These are phyloP conservation scores for Calonectria hongkongensis DNA, from an alignment of 2,329 filamentous ascomycete genomes.

Conservation along the genomic window DNA sequence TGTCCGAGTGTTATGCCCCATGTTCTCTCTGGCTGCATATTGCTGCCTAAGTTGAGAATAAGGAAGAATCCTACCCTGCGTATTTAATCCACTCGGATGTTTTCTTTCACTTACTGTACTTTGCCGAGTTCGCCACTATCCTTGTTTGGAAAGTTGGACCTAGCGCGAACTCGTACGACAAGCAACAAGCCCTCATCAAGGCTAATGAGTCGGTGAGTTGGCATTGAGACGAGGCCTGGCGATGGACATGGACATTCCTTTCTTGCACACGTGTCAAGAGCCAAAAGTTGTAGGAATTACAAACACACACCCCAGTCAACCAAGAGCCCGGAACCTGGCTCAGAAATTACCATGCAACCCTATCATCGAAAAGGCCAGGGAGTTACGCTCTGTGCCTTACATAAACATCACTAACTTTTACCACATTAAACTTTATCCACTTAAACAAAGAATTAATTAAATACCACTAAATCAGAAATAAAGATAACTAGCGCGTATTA, in stretches of 20 bases:
- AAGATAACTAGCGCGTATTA: slow-evolving; percentile 3
- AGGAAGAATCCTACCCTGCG: slow-evolving; percentile 1
- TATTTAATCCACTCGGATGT: slow-evolving; percentile 2
- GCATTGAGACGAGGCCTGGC: too few relatives aligned
- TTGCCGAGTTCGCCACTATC: slow-evolving; percentile 5
- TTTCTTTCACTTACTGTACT: not conserved
- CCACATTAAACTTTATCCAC: not conserved
- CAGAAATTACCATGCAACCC: not conserved
- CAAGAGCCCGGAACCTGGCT: not conserved
- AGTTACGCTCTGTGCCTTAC: not conserved
- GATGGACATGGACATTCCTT: too few relatives aligned
- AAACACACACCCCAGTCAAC: not conserved
- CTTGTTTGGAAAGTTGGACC: not conserved
- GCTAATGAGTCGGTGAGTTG: too few relatives aligned
- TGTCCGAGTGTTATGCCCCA: not conserved
- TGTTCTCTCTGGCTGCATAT: not conserved
- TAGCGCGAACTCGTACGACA: not conserved
- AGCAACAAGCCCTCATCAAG: not conserved
- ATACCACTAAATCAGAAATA: not conserved
- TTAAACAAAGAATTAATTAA: not conserved
- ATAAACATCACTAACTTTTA: not conserved
- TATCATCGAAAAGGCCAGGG: not conserved
- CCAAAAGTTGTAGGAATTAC: not conserved
- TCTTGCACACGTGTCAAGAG: not conserved
- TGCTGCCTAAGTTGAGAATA: slow-evolving; percentile 11